phyloP scores from a whole-genome alignment of 768 basidiomycete genomes.

The Artomyces pyxidatus region DNA sequence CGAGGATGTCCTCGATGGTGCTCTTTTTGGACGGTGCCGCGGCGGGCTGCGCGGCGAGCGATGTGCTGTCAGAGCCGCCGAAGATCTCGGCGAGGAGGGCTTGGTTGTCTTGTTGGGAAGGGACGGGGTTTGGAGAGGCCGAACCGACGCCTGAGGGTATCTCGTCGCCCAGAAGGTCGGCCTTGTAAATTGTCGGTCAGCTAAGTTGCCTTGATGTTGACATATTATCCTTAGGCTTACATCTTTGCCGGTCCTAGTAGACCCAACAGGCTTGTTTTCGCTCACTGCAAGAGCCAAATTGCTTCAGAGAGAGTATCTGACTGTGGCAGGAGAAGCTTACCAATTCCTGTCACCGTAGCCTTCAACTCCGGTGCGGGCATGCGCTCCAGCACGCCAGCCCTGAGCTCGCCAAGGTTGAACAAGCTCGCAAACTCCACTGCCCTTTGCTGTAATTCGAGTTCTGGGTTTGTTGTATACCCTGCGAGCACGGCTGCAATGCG shows the following conservation, averaged over 20 bases:
- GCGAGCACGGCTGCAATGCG: constrained; percentile 72
- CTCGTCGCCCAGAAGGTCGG: constrained; percentile 84
- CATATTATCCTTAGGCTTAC: too few relatives aligned
- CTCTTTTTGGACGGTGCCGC: constrained; percentile 35
- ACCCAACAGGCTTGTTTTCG: constrained; percentile 94
- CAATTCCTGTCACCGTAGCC: constrained; percentile 91
- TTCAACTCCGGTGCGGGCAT: constrained; percentile 99
- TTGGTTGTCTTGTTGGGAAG: constrained; percentile 55
- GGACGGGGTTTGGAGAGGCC: constrained; percentile 32
- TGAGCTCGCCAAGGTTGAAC: constrained; percentile 68
- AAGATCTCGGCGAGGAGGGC: constrained; percentile 93
- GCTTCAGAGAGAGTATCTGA: neutral
- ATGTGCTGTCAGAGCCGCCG: constrained; percentile 39
- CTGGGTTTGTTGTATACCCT: constrained; percentile 80
- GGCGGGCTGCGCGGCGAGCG: constrained; percentile 27
- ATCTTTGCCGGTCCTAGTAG: constrained; percentile 70
- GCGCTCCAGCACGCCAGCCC: constrained; percentile 83
- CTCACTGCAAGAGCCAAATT: constrained; percentile 49
- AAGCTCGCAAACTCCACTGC: constrained; percentile 91
- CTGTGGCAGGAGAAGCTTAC: constrained; percentile 34
- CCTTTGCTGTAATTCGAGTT: constrained; percentile 92
- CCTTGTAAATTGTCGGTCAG: constrained; percentile 26
- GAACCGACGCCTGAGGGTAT: constrained; percentile 29
- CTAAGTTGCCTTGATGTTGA: too few relatives aligned
- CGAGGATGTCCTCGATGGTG: constrained; percentile 84